Conservation (phyloP, 257 asterid genomes). For the Scutellaria baicalensis region DNA sequence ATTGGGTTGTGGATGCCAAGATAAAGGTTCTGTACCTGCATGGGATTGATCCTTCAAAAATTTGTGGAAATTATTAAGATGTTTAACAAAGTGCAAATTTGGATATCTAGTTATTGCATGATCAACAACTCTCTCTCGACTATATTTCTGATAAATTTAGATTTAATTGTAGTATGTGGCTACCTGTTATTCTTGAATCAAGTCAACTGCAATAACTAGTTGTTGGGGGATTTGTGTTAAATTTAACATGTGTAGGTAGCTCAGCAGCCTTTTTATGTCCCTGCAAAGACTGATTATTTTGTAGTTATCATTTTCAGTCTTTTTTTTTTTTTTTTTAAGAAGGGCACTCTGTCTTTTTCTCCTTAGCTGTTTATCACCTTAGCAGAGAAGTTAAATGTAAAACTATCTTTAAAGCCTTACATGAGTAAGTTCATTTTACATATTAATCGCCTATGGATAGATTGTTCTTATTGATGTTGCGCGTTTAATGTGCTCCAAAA, state of each 20-base stretch:
- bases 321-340: too few relatives aligned
- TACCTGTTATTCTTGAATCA: too few relatives aligned
- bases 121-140: constrained; percentile 2
- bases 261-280: background rate
- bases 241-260: background rate
- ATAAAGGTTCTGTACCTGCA: constrained; percentile 9
- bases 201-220: too few relatives aligned
- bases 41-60: constrained; percentile 11
- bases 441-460: too few relatives aligned
- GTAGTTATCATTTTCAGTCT: background rate
- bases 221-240: too few relatives aligned
- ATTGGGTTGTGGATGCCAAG: constrained; percentile 15
- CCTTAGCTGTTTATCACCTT: background rate
- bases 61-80: constrained; percentile 6
- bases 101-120: background rate
- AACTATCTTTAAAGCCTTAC: background rate
- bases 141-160: too few relatives aligned
- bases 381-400: background rate
- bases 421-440: too few relatives aligned
- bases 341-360: background rate
- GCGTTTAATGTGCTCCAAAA: too few relatives aligned
- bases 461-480: too few relatives aligned
- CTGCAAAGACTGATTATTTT: background rate
- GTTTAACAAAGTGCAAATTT: constrained; percentile 3
- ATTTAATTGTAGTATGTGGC: too few relatives aligned